Percentiles rank a stretch among this genome's conserved stretches.
Conservation (phyloP, 768 basidiomycete genomes). For the Cytidiella melzeri region DNA sequence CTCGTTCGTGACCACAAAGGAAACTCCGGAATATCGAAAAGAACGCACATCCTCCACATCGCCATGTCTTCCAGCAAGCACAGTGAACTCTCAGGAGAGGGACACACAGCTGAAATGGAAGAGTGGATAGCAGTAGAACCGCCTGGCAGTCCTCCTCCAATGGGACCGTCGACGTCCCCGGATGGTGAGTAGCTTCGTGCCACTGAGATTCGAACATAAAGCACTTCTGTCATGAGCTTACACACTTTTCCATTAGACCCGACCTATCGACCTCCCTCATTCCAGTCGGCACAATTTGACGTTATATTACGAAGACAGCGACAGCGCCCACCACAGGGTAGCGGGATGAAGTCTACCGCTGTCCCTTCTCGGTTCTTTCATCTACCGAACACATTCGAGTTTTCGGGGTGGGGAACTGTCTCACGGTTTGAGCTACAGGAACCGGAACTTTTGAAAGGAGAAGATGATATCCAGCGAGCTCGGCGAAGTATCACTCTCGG, state of each 20-base stretch:
- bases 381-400: slow-evolving; percentile 60
- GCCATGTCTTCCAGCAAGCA: not conserved
- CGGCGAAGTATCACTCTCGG: slow-evolving; percentile 43
- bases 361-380: slow-evolving; percentile 58
- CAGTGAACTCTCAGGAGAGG: not conserved
- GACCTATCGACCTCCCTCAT: slow-evolving; percentile 34
- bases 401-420: slow-evolving; percentile 65
- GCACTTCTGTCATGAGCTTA: no score
- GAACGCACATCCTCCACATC: no score
- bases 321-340: slow-evolving; percentile 37
- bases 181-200: no score
- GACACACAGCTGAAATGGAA: not conserved
- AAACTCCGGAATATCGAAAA: no score
- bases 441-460: slow-evolving; percentile 35
- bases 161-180: no score
- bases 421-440: slow-evolving; percentile 37
- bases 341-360: slow-evolving; percentile 32
- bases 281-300: slow-evolving; percentile 43
- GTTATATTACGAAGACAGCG: slow-evolving; percentile 58
- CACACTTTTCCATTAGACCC: not conserved
- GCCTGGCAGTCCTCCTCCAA: no score
- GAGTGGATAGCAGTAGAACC: not conserved
- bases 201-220: no score
- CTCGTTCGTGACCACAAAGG: no score
- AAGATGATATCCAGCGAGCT: slow-evolving; percentile 23